Percentiles rank a stretch among this genome's conserved stretches.
Conservation (phyloP, 2,329 filamentous ascomycete genomes). For the Curvularia verruculosa region DNA sequence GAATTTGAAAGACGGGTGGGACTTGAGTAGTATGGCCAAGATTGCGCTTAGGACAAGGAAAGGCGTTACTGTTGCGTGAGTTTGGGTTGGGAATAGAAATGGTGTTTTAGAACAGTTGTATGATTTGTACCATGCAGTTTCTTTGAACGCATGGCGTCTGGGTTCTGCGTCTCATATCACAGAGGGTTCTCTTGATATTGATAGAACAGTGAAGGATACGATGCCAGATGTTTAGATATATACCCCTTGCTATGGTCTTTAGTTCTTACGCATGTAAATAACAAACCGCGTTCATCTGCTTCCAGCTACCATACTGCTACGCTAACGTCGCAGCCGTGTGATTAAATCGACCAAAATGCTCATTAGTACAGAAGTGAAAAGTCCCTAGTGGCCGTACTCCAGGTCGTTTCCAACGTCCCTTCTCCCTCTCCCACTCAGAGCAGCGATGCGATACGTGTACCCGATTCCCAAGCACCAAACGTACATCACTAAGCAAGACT, state of each 20-base stretch:
- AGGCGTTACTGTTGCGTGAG: slow-evolving; percentile 25
- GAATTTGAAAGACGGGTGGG: slow-evolving; percentile 47
- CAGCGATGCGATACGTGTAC: background rate
- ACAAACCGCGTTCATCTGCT: background rate
- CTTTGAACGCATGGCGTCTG: background rate
- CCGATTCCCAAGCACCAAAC: background rate
- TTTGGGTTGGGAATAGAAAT: background rate
- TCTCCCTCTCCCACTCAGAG: background rate
- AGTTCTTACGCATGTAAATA: background rate
- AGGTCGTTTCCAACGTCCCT: background rate
- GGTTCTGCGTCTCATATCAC: background rate
- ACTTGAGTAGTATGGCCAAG: slow-evolving; percentile 51
- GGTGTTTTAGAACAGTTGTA: background rate
- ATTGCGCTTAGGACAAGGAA: slow-evolving; percentile 42
- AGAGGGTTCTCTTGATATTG: background rate
- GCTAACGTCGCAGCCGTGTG: background rate
- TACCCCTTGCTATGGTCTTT: background rate
- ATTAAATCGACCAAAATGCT: background rate
- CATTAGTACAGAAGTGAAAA: background rate
- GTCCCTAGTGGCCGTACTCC: background rate
- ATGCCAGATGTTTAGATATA: background rate
- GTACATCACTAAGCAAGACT: background rate
- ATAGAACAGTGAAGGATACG: background rate
- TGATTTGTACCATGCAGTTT: background rate
- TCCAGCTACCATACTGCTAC: background rate